These are phyloP conservation scores for Arctostaphylos glauca DNA, from an alignment of 148 eudicot genomes.

Conservation along the genomic window DNA sequence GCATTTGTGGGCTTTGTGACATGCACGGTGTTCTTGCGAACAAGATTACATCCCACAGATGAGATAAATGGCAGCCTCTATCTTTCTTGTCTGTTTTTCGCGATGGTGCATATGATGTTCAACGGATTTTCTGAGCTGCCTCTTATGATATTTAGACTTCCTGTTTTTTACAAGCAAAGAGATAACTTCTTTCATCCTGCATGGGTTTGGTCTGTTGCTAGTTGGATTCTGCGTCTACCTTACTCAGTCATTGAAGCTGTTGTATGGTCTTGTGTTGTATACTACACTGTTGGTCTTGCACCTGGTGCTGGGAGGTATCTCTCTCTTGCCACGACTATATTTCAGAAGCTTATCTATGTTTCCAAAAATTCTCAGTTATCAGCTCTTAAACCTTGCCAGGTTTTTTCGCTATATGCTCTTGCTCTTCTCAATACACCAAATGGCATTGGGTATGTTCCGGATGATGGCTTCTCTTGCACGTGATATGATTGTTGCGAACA, in stretches of 20 bases:
- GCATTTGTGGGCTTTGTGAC: slow-evolving; percentile 64
- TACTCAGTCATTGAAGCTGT: slow-evolving; percentile 69
- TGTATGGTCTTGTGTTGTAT: slow-evolving; percentile 69
- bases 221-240: slow-evolving; percentile 72
- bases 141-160: slow-evolving; percentile 71
- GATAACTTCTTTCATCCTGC: slow-evolving; percentile 80
- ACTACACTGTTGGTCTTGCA: slow-evolving; percentile 68
- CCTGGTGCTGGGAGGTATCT: slow-evolving; percentile 66
- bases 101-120: slow-evolving; percentile 71
- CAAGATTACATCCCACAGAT: slow-evolving; percentile 60
- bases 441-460: slow-evolving; percentile 85
- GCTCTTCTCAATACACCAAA: slow-evolving; percentile 73
- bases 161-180: slow-evolving; percentile 87
- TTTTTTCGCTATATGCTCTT: slow-evolving; percentile 65
- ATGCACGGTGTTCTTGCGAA: slow-evolving; percentile 55
- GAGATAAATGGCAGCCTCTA: slow-evolving; percentile 59
- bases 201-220: slow-evolving; percentile 78
- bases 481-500: slow-evolving; percentile 74
- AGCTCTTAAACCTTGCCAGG: slow-evolving; percentile 39
- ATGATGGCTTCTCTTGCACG: slow-evolving; percentile 67
- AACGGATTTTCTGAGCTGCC: slow-evolving; percentile 90
- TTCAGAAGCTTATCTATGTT: not conserved
- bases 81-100: slow-evolving; percentile 64
- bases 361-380: slow-evolving; percentile 9
- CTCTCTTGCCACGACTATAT: not conserved